Evolutionary conservation across 2,329 filamentous ascomycete species (phyloP), one percentile per base, ranked within the genome.

Genomic region (Purpureocillium takamizusanense): DNA sequence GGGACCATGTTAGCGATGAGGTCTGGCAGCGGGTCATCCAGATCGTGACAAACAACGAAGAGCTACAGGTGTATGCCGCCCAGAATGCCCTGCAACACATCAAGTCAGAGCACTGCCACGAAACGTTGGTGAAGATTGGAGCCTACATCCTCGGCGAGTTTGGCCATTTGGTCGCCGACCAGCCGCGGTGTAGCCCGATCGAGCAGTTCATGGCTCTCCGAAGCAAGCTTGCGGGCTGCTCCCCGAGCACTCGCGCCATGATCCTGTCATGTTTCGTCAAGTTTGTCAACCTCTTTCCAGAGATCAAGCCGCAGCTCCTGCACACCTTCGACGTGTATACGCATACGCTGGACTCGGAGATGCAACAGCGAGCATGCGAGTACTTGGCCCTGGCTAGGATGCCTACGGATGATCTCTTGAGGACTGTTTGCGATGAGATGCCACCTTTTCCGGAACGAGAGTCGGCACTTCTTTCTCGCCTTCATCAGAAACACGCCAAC

Each of bases 11-110:
- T 50, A 97, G 90, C 61, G 94, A 98, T 46, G 92, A 98, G 63
- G 92, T 98, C 14, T 98, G 92, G 92, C 92, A 98, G 60, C 81
- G 92, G 51, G 90, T 98, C 40, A 95, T 95, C 46, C 92, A 98
- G 60, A 97, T 98, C 51, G 89, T 97, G 42, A 97, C 92, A 39
- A 98, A 98, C 69, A 98, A 98, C 60, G 92, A 98, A 61, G 90
- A 97, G 60, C 73, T 98, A 10, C 92, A 98, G 62, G 83, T 95
- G 0, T 98, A 98, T 57, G 92, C 92, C 1, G 88, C 92, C 4
- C 86, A 94, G 56, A 94, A 94, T 51, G 88, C 92, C 16, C 67
- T 98, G 31, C 83, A 90, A 49, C 95, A 97, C 55, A 74, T 95
- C 60, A 95, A 95, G 60, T 80, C 82, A 14, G 86, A 95, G 43